phyloP scores from a whole-genome alignment of 2,329 filamentous ascomycete species.

The Nigrospora osmanthi region DNA sequence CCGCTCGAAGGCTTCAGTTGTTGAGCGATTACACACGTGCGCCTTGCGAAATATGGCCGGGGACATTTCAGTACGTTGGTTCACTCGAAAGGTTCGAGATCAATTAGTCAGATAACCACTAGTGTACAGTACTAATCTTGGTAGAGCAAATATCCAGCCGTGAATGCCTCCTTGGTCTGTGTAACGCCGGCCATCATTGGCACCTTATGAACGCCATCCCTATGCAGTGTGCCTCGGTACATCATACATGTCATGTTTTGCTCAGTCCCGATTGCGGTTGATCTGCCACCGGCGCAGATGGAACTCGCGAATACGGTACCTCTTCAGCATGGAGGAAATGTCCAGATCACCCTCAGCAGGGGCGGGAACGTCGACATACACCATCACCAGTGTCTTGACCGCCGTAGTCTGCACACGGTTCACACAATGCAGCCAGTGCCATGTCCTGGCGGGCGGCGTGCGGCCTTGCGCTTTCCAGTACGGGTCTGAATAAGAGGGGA shows the following conservation, averaged over 20 bases:
- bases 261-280: constrained; percentile 55
- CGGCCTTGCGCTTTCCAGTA: constrained; percentile 61
- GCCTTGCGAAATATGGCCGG: no score
- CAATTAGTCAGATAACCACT: no score
- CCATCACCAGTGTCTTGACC: constrained; percentile 79
- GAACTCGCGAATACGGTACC: constrained; percentile 74
- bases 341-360: constrained; percentile 47
- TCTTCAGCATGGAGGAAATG: constrained; percentile 54
- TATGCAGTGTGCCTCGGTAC: background rate
- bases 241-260: background rate
- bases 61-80: no score
- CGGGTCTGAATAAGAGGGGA: constrained; percentile 72
- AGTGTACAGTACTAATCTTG: no score
- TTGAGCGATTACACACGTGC: no score
- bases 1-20: no score
- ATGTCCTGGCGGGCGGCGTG: constrained; percentile 42
- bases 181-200: no score
- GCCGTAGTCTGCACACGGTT: constrained; percentile 88
- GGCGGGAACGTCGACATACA: constrained; percentile 85
- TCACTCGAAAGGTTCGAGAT: no score
- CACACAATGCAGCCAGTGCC: constrained; percentile 82
- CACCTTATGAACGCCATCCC: background rate
- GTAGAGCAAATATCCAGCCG: no score
- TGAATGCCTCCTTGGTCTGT: no score
- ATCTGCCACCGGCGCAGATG: constrained; percentile 76